A percentile compares a stretch with the other conserved stretches of the same genome.
Conservation (phyloP, 768 basidiomycete species). For the Mrakia blollopis region DNA sequence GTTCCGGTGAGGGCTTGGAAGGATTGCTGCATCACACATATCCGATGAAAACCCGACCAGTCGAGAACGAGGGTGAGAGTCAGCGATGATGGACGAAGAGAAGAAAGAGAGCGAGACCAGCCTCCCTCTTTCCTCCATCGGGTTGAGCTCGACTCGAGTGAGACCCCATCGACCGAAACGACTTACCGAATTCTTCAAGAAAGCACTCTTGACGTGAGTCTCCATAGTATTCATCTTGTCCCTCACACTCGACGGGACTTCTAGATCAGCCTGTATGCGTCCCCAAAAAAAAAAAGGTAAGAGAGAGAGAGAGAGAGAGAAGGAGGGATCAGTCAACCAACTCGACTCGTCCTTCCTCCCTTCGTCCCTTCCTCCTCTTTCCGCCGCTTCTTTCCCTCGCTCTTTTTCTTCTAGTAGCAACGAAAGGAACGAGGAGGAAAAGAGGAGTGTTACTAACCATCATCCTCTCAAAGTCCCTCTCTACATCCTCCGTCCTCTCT, state of each 20-base stretch:
- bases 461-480: constrained; percentile 28
- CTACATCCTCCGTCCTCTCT: not conserved
- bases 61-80: not conserved
- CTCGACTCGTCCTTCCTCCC: not conserved
- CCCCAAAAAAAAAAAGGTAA: not conserved
- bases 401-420: not conserved
- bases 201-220: constrained; percentile 24
- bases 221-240: constrained; percentile 33
- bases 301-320: not conserved
- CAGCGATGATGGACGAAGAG: not conserved
- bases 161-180: not conserved
- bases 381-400: not conserved
- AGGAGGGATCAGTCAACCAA: not conserved
- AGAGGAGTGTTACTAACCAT: constrained; percentile 13
- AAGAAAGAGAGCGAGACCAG: not conserved
- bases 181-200: constrained; percentile 28
- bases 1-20: constrained; percentile 16
- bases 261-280: constrained; percentile 20
- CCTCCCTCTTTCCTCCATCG: not conserved
- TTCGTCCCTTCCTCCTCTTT: not conserved
- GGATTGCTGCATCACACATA: constrained; percentile 22
- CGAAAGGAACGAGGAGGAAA: not conserved
- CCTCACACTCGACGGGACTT: constrained; percentile 20
- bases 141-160: not conserved
- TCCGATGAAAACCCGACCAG: not conserved